Base-by-base conservation (phyloP, 352 stramenopile genomes). In the Phytophthora hibernalis region DNA sequence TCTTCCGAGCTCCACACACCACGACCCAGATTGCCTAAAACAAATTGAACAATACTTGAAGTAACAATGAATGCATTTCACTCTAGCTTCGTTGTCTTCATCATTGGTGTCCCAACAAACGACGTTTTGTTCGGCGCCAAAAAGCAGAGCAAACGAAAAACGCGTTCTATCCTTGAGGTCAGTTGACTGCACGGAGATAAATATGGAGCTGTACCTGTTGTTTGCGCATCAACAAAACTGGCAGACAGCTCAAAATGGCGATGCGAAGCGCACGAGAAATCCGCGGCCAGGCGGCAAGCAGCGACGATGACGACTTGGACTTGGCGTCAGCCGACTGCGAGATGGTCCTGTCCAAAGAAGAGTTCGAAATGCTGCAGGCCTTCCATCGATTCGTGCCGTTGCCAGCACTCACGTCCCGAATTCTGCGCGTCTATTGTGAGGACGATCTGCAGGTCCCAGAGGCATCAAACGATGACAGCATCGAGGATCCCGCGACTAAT, bases 321-420 rank as follows among this genome's bases (percentile, higher is more conserved):
- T 42, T 64, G 35, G 22, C 16, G 42, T 35, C 58, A 21, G 53
- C 33, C 11, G 52, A 54, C n/a, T 65, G 71, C 18, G 80, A 89
- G 16, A 75, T 89, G 61, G 51, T 86, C 16, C 50, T 89, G 20
- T 81, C 71, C 1, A 77, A 76, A 30, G 76, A 84, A 5, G 80
- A 89, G 9, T 85, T 87, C 42, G 76, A 83, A 21, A 72, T 86
- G 70, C 68, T 89, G 13, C 78, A 84, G 60, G 49, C 76, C 10
- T 79, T 90, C 38, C 81, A 90, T 56, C 74, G 74, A 15, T 73
- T 87, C 13, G 74, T 90, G 33, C 77, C 81, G 4, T 50, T 90
- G 37, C 81, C 81, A 6, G 81, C 81, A 26, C 55, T 90, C 20
- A 72, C 71, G 2, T 83, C 81, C 2, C 76, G 76, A 20, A 86